phyloP scores from a whole-genome alignment of 768 basidiomycete genomes.

The Phlebiopsis gigantea region DNA sequence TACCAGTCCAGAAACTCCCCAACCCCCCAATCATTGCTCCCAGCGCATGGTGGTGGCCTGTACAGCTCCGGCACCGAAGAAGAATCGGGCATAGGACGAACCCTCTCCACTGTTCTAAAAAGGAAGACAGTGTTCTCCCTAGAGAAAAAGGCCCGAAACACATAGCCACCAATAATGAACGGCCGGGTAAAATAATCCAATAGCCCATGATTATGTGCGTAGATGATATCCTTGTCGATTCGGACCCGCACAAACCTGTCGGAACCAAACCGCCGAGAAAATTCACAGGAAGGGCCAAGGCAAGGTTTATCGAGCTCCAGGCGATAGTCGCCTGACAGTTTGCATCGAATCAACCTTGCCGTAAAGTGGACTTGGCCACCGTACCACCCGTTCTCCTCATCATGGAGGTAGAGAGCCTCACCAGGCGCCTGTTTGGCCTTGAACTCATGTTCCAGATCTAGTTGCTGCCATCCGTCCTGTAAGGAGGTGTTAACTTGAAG shows the following conservation, averaged over 20 bases:
- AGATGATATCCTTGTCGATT: slow-evolving; percentile 30
- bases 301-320: slow-evolving; percentile 43
- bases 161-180: slow-evolving; percentile 45
- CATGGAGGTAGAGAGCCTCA: neutral
- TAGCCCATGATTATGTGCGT: slow-evolving; percentile 27
- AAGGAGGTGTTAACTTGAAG: neutral
- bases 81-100: neutral
- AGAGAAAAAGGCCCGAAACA: slow-evolving; percentile 57
- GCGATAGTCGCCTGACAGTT: slow-evolving; percentile 13
- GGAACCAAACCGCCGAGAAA: slow-evolving; percentile 62
- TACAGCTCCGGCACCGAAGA: neutral
- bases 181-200: slow-evolving; percentile 41
- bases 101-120: slow-evolving; percentile 45
- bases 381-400: slow-evolving; percentile 37
- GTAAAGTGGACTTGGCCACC: slow-evolving; percentile 58
- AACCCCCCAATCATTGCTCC: slow-evolving; percentile 18
- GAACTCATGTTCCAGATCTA: slow-evolving; percentile 47
- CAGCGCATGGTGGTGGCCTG: neutral
- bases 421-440: neutral
- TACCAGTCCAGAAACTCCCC: slow-evolving; percentile 49
- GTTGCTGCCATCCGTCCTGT: slow-evolving; percentile 58
- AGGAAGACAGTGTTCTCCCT: slow-evolving; percentile 57
- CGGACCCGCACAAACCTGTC: slow-evolving; percentile 48
- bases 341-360: slow-evolving; percentile 25
- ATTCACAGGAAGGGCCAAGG: slow-evolving; percentile 51